phyloP scores from a whole-genome alignment of 2,329 filamentous ascomycete genomes.

The Ophiostoma tasmaniense region DNA sequence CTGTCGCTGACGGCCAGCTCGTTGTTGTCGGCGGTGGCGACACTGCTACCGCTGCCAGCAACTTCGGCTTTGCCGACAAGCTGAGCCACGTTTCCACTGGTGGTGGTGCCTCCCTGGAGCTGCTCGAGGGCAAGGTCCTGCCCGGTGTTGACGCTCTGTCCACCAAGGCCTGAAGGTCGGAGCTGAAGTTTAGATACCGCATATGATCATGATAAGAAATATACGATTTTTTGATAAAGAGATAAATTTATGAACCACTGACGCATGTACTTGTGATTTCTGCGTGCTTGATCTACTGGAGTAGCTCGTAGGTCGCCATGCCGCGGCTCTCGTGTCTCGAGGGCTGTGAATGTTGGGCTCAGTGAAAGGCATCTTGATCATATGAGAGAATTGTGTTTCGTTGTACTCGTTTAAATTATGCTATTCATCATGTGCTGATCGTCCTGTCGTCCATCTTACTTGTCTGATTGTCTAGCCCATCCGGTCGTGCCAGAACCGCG shows the following conservation, averaged over 20 bases:
- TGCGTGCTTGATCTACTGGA: no score
- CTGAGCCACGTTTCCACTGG: slow-evolving; percentile 97
- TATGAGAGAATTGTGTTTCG: neutral
- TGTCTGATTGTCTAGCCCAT: slow-evolving; percentile 12
- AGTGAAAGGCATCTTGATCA: neutral
- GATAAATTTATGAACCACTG: no score
- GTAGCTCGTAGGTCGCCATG: neutral
- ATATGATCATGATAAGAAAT: slow-evolving; percentile 4
- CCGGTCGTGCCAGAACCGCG: neutral
- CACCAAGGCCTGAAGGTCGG: slow-evolving; percentile 39
- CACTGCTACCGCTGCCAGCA: slow-evolving; percentile 93
- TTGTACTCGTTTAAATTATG: neutral
- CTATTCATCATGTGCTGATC: neutral
- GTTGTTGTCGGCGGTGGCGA: slow-evolving; percentile 98
- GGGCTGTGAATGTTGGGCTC: neutral
- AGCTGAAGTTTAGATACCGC: neutral
- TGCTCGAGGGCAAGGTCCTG: slow-evolving; percentile 96
- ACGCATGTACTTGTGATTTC: no score
- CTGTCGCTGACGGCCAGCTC: slow-evolving; percentile 69
- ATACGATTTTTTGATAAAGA: neutral
- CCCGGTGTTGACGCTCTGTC: slow-evolving; percentile 90
- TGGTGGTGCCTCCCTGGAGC: slow-evolving; percentile 87
- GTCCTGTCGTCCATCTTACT: slow-evolving; percentile 15
- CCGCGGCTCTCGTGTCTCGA: neutral
- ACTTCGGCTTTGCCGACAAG: slow-evolving; percentile 94